Base-by-base conservation (phyloP, 2,329 filamentous ascomycete species). In the Claviceps spartinae region DNA sequence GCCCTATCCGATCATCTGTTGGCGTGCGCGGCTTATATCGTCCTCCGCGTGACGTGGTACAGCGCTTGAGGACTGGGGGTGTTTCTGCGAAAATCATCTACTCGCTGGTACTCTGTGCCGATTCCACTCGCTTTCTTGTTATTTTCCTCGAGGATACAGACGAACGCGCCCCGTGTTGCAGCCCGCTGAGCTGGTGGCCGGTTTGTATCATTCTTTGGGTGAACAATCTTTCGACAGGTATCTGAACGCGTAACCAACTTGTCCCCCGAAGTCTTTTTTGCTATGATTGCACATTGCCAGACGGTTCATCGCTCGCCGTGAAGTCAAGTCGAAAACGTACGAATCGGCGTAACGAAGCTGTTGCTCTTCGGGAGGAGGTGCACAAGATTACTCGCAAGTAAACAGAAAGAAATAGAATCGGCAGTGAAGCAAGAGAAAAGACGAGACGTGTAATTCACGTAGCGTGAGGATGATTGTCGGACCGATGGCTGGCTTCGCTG, bases 81-180 rank as follows among this genome's bases (percentile, higher is more conserved):
- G 4, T 30, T 41, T 40, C 22, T 20, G 11, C 13, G 4, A 44
- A 16, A 14, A 5, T 13, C 3, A 20, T 47, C 14, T 36, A 45
- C 24, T 45, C 14, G 30, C 52, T 34, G 73, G 74, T 73, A 73
- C 69, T 77, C 62, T 55, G 72, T 77, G 64, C 75, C 74, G 63
- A 69, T 78, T 78, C 65, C 76, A 63, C 65, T 78, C 75, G 74
- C 74, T 76, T 64, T 48, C 48, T 52, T 52, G 49, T 54, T 22
- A 36, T 55, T 38, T 50, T 26, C 40, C 8, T 34, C 3, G 37
- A 36, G 24, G 40, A 36, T 24, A 44, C n/a, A 44, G 42, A 24
- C 42, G 13, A 44, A 16, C 20, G 42, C 8, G 43, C 3, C 2
- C 9, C 11, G 43, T 16, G 43, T 14, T 45, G 22, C 26, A 11